Evolutionary conservation across 2,329 filamentous ascomycete species (phyloP).

Genomic region (Nemania diffusa): DNA sequence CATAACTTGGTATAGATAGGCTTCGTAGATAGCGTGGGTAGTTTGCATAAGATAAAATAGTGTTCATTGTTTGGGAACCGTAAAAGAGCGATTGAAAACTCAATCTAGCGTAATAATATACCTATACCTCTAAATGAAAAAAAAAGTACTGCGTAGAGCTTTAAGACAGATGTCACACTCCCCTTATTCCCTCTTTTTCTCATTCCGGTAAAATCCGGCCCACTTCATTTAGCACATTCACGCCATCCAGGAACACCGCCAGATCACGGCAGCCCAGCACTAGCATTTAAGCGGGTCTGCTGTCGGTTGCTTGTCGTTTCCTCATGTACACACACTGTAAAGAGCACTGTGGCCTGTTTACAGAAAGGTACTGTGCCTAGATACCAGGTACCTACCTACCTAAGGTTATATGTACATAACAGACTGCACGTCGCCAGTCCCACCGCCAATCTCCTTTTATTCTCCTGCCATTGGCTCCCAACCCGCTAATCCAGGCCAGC

Average conservation of each 20-base stretch:
- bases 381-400: no score
- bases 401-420: no score
- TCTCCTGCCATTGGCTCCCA: conserved; percentile 22
- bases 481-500: conserved; percentile 25
- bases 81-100: no score
- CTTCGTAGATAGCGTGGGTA: no score
- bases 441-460: conserved; percentile 28
- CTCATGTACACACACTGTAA: conserved; percentile 7
- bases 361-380: no score
- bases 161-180: neutral
- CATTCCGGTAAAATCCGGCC: conserved; percentile 15
- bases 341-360: neutral
- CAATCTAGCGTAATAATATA: no score
- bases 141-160: no score
- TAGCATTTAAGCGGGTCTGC: neutral
- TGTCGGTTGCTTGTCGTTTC: neutral
- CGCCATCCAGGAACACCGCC: conserved; percentile 16
- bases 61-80: no score
- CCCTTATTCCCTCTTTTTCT: conserved; percentile 15
- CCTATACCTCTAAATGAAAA: no score
- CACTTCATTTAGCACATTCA: conserved; percentile 9
- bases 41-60: no score
- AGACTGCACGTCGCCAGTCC: conserved; percentile 14
- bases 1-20: no score
- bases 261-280: conserved; percentile 2